phyloP scores from a whole-genome alignment of 495 filamentous ascomycete species.

The Chlorociboria aeruginascens region DNA sequence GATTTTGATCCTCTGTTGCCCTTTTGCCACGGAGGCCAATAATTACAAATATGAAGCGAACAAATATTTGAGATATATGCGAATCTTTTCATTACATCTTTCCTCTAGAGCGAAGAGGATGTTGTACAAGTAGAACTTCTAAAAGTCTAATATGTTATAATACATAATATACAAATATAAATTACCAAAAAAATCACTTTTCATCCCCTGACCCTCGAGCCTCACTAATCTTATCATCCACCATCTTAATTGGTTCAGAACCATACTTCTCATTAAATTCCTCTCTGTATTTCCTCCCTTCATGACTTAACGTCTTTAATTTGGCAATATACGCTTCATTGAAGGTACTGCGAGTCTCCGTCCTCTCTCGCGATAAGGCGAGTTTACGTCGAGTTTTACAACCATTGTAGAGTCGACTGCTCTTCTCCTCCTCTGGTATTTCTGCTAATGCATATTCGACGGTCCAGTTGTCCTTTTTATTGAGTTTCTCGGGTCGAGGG shows the following conservation, averaged over 20 bases:
- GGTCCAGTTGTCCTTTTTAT: slow-evolving; percentile 46
- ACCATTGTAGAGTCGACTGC: slow-evolving; percentile 35
- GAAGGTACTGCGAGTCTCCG: slow-evolving; percentile 24
- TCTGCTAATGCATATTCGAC: slow-evolving; percentile 68
- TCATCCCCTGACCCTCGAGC: background rate
- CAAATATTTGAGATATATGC: background rate
- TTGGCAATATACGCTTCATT: slow-evolving; percentile 27
- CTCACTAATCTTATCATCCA: background rate
- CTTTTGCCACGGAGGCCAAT: too few species aligned
- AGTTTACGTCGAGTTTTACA: slow-evolving; percentile 39
- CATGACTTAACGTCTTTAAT: slow-evolving; percentile 29
- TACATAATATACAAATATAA: background rate
- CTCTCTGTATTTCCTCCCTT: slow-evolving; percentile 37
- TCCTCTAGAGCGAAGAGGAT: background rate
- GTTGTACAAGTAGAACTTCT: background rate
- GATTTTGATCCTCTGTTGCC: too few species aligned
- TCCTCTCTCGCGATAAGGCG: slow-evolving; percentile 26
- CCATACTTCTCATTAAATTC: slow-evolving; percentile 36
- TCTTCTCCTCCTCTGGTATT: slow-evolving; percentile 22
- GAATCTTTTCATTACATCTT: background rate
- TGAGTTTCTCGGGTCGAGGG: slow-evolving; percentile 42
- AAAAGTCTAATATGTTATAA: too few species aligned
- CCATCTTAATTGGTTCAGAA: slow-evolving; percentile 4
- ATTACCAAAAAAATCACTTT: background rate
- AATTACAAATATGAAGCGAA: background rate